Evolutionary conservation across 2,329 filamentous ascomycete genomes (phyloP).

Genomic region (Coniochaeta sp.): DNA sequence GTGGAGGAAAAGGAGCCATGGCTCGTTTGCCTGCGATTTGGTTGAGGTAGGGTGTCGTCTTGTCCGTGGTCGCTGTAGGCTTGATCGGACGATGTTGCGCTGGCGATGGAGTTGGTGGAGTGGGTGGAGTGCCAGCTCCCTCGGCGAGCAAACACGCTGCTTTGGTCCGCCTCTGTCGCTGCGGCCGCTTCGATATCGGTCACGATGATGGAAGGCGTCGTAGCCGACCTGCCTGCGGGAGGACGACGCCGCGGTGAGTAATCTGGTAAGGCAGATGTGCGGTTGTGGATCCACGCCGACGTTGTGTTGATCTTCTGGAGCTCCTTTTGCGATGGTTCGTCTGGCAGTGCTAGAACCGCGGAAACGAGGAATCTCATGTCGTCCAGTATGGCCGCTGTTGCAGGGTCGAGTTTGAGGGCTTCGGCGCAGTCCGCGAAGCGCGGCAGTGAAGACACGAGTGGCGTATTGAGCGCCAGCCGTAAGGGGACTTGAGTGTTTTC

Average conservation of each 20-base stretch:
- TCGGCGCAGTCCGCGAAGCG: constrained; percentile 33
- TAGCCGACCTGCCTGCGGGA: not conserved
- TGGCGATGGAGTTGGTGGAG: not conserved
- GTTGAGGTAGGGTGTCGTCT: not conserved
- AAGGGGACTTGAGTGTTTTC: constrained; percentile 30
- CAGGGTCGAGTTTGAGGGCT: constrained; percentile 33
- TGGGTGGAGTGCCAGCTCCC: not conserved
- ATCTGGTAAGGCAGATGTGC: constrained; percentile 22
- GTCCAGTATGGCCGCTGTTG: constrained; percentile 42
- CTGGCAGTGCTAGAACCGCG: constrained; percentile 31
- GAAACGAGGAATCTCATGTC: constrained; percentile 40
- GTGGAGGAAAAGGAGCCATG: not conserved
- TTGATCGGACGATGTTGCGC: not conserved
- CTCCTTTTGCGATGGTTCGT: constrained; percentile 23
- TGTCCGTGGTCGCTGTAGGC: not conserved
- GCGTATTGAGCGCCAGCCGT: constrained; percentile 37
- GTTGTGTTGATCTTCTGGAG: constrained; percentile 29
- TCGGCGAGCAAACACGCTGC: not conserved
- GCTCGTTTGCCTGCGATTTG: not conserved
- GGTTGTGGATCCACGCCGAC: constrained; percentile 30
- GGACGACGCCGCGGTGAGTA: constrained; percentile 5
- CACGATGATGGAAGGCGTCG: not conserved
- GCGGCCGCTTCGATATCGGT: not conserved
- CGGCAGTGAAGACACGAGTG: constrained; percentile 33
- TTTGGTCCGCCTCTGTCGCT: not conserved